phyloP scores from a whole-genome alignment of 345 rosid genomes.

The Kandelia obovata region DNA sequence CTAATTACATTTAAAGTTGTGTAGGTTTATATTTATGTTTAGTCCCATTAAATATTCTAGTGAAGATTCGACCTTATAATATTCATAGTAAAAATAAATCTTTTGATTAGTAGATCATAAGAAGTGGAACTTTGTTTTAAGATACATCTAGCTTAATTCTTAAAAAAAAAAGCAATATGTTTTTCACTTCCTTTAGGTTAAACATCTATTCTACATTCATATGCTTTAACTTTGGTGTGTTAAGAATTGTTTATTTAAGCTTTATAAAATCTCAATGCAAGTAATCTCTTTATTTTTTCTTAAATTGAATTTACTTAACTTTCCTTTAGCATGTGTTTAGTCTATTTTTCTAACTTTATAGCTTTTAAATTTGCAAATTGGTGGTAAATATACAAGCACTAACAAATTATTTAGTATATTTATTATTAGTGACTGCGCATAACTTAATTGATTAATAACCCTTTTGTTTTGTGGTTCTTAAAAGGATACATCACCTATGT shows the following conservation, averaged over 20 bases:
- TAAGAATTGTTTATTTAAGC: background rate
- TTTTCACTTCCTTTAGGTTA: no score
- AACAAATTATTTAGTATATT: slow-evolving; percentile 40
- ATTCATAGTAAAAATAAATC: no score
- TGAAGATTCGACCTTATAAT: no score
- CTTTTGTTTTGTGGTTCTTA: background rate
- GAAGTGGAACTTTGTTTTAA: background rate
- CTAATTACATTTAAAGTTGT: no score
- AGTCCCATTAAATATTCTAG: no score
- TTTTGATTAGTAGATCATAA: no score
- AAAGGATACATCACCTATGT: background rate
- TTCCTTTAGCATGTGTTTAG: background rate
- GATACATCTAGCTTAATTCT: no score
- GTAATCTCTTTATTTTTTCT: background rate
- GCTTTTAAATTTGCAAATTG: background rate
- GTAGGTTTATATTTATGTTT: no score
- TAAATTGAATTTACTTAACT: background rate
- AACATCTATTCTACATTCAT: no score
- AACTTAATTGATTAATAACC: background rate
- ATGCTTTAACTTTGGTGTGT: background rate
- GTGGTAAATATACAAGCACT: slow-evolving; percentile 29
- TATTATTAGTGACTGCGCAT: slow-evolving; percentile 36
- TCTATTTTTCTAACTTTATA: background rate
- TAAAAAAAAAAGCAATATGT: no score
- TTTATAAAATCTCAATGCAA: background rate